Conservation (phyloP, 2,329 filamentous ascomycete genomes). For the Microcyclosporella mali region DNA sequence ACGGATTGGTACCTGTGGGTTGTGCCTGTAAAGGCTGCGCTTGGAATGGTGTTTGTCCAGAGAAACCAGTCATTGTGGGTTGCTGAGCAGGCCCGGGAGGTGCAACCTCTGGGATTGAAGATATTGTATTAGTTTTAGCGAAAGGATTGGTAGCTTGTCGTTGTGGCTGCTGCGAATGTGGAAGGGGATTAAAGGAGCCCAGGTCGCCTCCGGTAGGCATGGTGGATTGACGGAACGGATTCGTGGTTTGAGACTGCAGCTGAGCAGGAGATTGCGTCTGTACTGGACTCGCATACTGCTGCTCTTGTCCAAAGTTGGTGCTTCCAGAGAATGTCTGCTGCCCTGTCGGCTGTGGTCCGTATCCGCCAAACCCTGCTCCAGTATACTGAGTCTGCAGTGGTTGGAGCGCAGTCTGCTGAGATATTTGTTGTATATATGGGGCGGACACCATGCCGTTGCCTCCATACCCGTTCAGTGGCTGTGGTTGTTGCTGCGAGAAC, state of each 20-base stretch:
- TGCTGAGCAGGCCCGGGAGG: conserved; percentile 14
- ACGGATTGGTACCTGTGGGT: conserved; percentile 67
- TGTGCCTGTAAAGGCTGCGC: conserved; percentile 47
- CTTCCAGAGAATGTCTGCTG: conserved; percentile 32
- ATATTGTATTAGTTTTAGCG: conserved; percentile 48
- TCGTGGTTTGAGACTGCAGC: conserved; percentile 57
- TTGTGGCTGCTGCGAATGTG: conserved; percentile 20
- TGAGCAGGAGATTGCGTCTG: conserved; percentile 34
- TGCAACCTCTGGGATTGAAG: conserved; percentile 22
- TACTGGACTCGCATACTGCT: conserved; percentile 21
- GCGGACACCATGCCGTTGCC: conserved; percentile 24
- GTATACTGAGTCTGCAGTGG: conserved; percentile 57
- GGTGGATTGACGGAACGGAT: conserved; percentile 92
- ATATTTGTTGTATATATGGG: conserved; percentile 33
- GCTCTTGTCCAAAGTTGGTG: conserved; percentile 14
- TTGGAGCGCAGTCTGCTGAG: conserved; percentile 33
- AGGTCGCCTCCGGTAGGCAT: conserved; percentile 41
- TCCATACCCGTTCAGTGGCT: conserved; percentile 24
- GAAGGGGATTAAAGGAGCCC: conserved; percentile 5
- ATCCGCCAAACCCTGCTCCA: conserved; percentile 78
- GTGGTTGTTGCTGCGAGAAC: conserved; percentile 10
- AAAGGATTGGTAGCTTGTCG: conserved; percentile 46
- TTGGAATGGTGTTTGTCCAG: conserved; percentile 24
- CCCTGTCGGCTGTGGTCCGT: conserved; percentile 60
- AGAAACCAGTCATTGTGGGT: conserved; percentile 13